Conservation (phyloP, 2,329 filamentous ascomycete species). For the Pseudocercospora musae region DNA sequence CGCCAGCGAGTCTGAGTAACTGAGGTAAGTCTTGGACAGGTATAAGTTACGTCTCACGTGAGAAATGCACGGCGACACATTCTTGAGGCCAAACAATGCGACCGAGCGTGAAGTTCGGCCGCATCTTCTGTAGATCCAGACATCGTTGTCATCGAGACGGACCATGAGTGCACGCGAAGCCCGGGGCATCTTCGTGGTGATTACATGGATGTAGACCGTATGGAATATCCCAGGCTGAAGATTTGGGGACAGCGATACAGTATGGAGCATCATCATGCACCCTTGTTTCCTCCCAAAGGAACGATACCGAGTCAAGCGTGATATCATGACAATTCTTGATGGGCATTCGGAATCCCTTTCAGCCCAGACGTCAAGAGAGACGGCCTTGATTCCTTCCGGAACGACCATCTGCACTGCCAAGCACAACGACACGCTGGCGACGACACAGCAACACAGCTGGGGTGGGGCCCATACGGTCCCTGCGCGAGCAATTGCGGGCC, state of each 20-base stretch:
- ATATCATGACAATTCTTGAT: not conserved
- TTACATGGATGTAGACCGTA: no score
- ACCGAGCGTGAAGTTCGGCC: not conserved
- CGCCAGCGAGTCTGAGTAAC: no score
- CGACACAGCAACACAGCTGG: not conserved
- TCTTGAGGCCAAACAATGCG: not conserved
- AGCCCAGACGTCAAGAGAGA: no score
- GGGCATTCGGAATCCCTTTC: not conserved
- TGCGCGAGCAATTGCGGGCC: constrained; percentile 1
- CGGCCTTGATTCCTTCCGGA: not conserved
- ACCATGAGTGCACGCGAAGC: not conserved
- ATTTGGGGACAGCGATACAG: no score
- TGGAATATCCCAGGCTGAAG: no score
- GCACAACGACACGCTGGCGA: constrained; percentile 5
- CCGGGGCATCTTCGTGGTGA: not conserved
- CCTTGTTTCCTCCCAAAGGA: not conserved
- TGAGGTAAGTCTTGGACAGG: no score
- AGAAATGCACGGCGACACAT: no score
- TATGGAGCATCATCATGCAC: not conserved
- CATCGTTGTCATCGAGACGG: not conserved
- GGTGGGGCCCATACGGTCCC: not conserved
- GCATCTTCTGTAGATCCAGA: not conserved
- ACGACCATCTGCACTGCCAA: constrained; percentile 1
- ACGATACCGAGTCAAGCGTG: not conserved
- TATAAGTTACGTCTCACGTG: no score